Evolutionary conservation across 768 basidiomycete species (phyloP).

Genomic region (Phaeotremella skinneri): DNA sequence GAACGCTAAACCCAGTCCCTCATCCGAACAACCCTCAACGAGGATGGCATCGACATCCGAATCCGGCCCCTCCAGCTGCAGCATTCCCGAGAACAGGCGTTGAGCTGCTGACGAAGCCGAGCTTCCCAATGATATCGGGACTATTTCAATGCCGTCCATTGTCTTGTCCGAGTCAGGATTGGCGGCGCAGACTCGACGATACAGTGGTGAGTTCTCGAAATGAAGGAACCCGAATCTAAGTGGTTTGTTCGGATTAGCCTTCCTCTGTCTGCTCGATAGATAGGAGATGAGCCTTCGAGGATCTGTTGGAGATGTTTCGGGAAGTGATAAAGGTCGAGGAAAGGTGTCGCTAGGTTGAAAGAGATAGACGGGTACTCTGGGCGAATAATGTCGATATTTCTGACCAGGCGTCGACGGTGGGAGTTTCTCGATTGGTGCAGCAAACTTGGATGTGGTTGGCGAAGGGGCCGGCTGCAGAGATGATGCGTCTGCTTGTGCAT

Average conservation of each 20-base stretch:
- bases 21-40: slow-evolving; percentile 78
- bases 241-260: not conserved
- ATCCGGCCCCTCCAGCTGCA: slow-evolving; percentile 66
- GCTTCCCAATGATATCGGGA: slow-evolving; percentile 41
- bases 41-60: slow-evolving; percentile 73
- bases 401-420: slow-evolving; percentile 93
- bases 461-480: not conserved
- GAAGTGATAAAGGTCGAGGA: slow-evolving; percentile 54
- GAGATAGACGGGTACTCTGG: slow-evolving; percentile 78
- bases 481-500: not conserved
- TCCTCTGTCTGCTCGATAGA: not conserved
- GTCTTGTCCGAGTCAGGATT: not conserved
- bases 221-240: slow-evolving; percentile 33
- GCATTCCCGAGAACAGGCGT: slow-evolving; percentile 79
- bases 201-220: slow-evolving; percentile 38
- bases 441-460: not conserved
- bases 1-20: slow-evolving; percentile 79
- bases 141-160: slow-evolving; percentile 12
- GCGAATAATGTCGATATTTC: slow-evolving; percentile 98
- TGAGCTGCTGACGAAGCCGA: slow-evolving; percentile 66
- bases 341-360: slow-evolving; percentile 54
- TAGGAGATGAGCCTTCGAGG: not conserved
- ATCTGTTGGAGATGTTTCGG: slow-evolving; percentile 29
- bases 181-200: slow-evolving; percentile 14
- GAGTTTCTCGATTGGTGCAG: slow-evolving; percentile 4